phyloP scores from a whole-genome alignment of 108 stramenopile genomes.

The Pseudonitzschia pungens region DNA sequence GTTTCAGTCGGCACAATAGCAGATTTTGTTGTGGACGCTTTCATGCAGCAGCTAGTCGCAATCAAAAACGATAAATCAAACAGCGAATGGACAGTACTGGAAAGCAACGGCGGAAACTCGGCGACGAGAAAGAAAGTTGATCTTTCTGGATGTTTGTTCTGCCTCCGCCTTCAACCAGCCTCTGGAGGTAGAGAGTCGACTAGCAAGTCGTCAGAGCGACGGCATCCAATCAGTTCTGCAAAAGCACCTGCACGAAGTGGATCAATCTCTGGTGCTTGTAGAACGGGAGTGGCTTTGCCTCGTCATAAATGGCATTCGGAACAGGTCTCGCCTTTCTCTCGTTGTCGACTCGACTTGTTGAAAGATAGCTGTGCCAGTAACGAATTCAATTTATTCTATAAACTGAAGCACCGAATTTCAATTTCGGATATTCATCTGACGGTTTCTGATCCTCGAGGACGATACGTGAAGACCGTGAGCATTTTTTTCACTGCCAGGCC shows the following conservation, averaged over 20 bases:
- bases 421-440: constrained; percentile 65
- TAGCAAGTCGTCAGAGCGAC: constrained; percentile 4
- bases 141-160: constrained; percentile 59
- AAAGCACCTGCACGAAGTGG: neutral
- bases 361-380: constrained; percentile 48
- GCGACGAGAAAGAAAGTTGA: constrained; percentile 39
- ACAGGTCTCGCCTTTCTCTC: constrained; percentile 59
- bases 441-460: constrained; percentile 69
- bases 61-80: constrained; percentile 32
- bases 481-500: constrained; percentile 66
- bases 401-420: constrained; percentile 66
- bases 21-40: constrained; percentile 23
- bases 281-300: neutral
- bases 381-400: constrained; percentile 59
- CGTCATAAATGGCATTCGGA: constrained; percentile 42
- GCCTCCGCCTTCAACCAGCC: constrained; percentile 26
- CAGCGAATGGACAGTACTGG: constrained; percentile 30
- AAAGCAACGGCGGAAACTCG: constrained; percentile 15
- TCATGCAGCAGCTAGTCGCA: constrained; percentile 33
- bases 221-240: neutral
- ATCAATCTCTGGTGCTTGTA: neutral
- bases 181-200: constrained; percentile 14
- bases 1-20: constrained; percentile 22
- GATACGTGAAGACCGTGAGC: constrained; percentile 71
- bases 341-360: constrained; percentile 51